phyloP scores from a whole-genome alignment of 2,329 filamentous ascomycete species.

The Aspergillus quadricinctus region DNA sequence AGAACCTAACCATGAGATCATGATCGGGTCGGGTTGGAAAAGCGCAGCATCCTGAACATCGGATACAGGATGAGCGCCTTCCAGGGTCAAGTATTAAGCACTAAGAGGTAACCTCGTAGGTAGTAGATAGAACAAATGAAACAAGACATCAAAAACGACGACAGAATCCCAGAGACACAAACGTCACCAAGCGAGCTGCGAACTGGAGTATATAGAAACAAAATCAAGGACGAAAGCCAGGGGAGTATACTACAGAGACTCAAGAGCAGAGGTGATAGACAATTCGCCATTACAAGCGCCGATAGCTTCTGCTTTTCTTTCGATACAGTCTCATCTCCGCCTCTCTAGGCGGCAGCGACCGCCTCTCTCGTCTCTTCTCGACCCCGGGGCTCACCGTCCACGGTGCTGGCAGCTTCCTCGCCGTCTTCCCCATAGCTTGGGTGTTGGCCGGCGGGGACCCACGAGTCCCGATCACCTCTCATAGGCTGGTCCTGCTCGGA shows the following conservation, averaged over 20 bases:
- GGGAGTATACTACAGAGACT: neutral
- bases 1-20: neutral
- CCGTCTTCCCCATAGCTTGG: constrained; percentile 44
- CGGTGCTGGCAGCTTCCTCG: constrained; percentile 31
- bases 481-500: constrained; percentile 75
- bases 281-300: neutral
- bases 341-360: constrained; percentile 14
- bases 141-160: neutral
- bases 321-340: neutral
- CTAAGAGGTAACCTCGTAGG: neutral
- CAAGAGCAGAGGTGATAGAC: neutral
- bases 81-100: neutral
- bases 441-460: constrained; percentile 69
- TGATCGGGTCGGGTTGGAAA: neutral
- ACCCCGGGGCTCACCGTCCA: constrained; percentile 32
- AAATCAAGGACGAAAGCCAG: neutral
- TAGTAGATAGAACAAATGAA: neutral
- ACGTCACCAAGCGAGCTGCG: neutral
- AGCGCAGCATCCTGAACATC: neutral
- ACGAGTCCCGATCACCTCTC: constrained; percentile 71
- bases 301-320: constrained; percentile 3
- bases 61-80: neutral
- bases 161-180: constrained; percentile 4
- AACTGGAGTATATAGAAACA: neutral
- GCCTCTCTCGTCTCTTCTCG: constrained; percentile 34